Evolutionary conservation across 1,284 basidiomycete species (phyloP).

Genomic region (Mycena citricolor): DNA sequence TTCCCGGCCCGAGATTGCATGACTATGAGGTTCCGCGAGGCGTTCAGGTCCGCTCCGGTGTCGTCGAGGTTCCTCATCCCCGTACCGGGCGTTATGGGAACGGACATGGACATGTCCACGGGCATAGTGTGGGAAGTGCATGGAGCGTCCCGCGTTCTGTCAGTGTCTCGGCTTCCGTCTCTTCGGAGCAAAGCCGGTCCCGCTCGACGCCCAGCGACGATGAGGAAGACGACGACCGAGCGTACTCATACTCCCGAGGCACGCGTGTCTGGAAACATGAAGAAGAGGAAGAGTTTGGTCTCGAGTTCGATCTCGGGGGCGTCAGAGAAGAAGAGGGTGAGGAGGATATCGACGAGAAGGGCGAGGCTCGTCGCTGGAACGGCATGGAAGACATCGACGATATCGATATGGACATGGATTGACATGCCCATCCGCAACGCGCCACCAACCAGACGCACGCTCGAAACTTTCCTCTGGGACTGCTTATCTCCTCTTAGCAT

Average conservation of each 20-base stretch:
- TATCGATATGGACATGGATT: constrained; percentile 64
- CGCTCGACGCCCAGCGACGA: constrained; percentile 27
- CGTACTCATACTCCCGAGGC: constrained; percentile 19
- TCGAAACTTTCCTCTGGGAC: no score
- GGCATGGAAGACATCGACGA: constrained; percentile 46
- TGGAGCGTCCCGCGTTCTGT: constrained; percentile 23
- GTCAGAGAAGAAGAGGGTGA: constrained; percentile 34
- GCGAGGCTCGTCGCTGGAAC: constrained; percentile 45
- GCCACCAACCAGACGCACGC: no score
- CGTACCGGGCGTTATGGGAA: not conserved
- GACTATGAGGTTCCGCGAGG: constrained; percentile 49
- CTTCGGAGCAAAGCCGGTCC: constrained; percentile 24
- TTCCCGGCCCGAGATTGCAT: constrained; percentile 61
- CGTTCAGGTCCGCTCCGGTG: constrained; percentile 29
- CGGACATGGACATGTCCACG: no score
- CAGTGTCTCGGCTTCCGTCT: constrained; percentile 24
- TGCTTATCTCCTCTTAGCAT: no score
- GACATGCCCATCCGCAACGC: no score
- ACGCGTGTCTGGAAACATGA: constrained; percentile 26
- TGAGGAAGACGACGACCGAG: constrained; percentile 29
- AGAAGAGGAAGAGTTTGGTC: constrained; percentile 33
- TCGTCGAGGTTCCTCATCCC: constrained; percentile 21
- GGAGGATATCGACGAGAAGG: constrained; percentile 34
- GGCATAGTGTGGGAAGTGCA: no score
- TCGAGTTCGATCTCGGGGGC: constrained; percentile 33